Evolutionary conservation across 257 asterid species (phyloP), one percentile per base, ranked within the genome.

Genomic region (Penstemon newberryi): DNA sequence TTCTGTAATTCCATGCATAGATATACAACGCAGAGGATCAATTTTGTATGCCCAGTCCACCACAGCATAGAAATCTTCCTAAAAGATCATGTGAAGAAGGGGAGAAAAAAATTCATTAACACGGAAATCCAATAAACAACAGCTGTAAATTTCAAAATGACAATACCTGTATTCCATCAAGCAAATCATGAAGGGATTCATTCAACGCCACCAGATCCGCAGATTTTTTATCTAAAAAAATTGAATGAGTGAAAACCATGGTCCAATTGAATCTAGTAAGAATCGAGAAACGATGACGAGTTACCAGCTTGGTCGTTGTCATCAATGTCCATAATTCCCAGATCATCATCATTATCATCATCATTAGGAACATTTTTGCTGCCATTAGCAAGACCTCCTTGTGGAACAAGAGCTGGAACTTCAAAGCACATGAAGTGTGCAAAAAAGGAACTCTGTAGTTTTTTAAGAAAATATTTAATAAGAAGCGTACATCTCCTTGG

Each of bases 371-470:
- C 84, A 67, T 76, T 67, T 80, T 85, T 86, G 77, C 69, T 85
- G 41, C 84, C 90, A 75, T 84, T 77, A 66, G 81, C 81, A 83
- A 56, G 33, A 25, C 33, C 33, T 25, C 33, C 33, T 25, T 25
- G 33, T 25, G 33, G 33, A 25, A 25, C 33, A 25, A 25, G 91
- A 69, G 90, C 84, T 70, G 88, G 85, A 81, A 90, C 85, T 80
- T 89, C 96, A 80, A 94, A 94, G 89, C 99, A 94, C 99, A 94
- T 89, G 72, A 94, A 94, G 70, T 87, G 96, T 60, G 99, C 96
- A 70, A 87, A 87, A 78, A 94, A 94, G 11, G 96, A 87, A 78
- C 97, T 89, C 99, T 94, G 89, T 75, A 77, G 61, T 83, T 76
- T 36, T 62, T 42, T 56, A 70, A 61, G 72, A 45, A 66, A 60